phyloP scores from a whole-genome alignment of 163 green algal genomes.

The Trebouxiophyceae sp. region DNA sequence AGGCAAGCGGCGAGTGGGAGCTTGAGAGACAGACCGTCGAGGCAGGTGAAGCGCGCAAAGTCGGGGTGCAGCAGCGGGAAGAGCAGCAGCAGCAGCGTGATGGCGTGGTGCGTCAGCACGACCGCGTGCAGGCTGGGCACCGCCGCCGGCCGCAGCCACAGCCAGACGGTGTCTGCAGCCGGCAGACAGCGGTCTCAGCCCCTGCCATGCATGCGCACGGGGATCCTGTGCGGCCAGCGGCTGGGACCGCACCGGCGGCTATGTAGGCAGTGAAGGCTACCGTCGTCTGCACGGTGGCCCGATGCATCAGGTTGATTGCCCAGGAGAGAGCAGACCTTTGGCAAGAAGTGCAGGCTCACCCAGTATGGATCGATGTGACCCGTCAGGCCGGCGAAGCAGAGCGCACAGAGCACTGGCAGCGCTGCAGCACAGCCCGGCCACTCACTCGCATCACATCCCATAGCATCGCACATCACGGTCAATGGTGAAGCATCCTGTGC shows the following conservation, averaged over 20 bases:
- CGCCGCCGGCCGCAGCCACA: neutral
- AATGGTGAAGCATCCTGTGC: too few relatives aligned
- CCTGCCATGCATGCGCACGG: too few relatives aligned
- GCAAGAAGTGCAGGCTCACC: neutral
- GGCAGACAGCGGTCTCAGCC: neutral
- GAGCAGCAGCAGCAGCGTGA: slow-evolving; percentile 32
- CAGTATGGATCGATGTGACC: neutral
- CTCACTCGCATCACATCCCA: too few relatives aligned
- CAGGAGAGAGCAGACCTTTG: neutral
- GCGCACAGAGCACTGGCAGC: neutral
- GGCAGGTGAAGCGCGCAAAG: slow-evolving; percentile 33
- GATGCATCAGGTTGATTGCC: neutral
- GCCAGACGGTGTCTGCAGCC: neutral
- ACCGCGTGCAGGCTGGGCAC: neutral
- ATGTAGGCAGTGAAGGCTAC: neutral
- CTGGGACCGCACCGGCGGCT: neutral
- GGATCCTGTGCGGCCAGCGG: too few relatives aligned
- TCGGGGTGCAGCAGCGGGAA: slow-evolving; percentile 26
- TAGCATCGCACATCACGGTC: too few relatives aligned
- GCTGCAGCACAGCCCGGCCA: too few relatives aligned
- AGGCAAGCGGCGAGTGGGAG: too few relatives aligned
- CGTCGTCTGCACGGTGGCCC: neutral
- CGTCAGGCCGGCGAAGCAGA: neutral
- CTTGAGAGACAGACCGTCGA: too few relatives aligned
- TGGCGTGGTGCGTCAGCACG: slow-evolving; percentile 23